Evolutionary conservation across 2,329 filamentous ascomycete species (phyloP), one percentile per base, ranked within the genome.

Genomic region (Plenodomus lindquistii): DNA sequence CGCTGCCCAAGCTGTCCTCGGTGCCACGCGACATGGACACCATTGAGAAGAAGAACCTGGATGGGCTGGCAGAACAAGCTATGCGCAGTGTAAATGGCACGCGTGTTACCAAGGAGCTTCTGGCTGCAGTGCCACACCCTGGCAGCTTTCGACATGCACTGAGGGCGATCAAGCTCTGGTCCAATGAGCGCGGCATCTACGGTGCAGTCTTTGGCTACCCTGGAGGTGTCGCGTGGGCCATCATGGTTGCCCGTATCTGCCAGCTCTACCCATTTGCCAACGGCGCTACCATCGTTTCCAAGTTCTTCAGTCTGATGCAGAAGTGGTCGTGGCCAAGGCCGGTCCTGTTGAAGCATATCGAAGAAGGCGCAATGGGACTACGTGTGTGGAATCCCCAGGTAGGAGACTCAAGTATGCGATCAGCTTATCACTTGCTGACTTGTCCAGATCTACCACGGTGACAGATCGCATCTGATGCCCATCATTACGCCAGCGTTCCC

Each of bases 401-500:
- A 75, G 56, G 77, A 34, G 60, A 2, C 9, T 24, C 22, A 39
- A 15, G 18, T n/a, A 4, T 21, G 40, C 3, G 2, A 3, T 20
- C 6, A 20, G 36, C 40, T 17, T 40, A 44, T 46, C 52, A 66
- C 45, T 57, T 22, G 41, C 51, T 60, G 24, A 60, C 21, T 18
- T 20, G n/a, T 4, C 22, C 39, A 89, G 81, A 78, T 91, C 22
- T 95, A 96, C 71, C 85, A 85, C 52, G 83, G 84, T 45, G 94
- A 97, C 71, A 83, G 84, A 37, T 89, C 85, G 59, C 93, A 97
- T 72, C 78, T 97, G 43, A 99, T 99, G 94, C 94, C 94, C 21
- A 90, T 99, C 72, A 97, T 99, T 66, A 99, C 94, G 1, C 94
- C 94, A 1, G 92, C 94, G 1, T 97, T 97, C 70, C 94, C 94